phyloP scores from a whole-genome alignment of 768 basidiomycete genomes.

The Tulasnella calospora region DNA sequence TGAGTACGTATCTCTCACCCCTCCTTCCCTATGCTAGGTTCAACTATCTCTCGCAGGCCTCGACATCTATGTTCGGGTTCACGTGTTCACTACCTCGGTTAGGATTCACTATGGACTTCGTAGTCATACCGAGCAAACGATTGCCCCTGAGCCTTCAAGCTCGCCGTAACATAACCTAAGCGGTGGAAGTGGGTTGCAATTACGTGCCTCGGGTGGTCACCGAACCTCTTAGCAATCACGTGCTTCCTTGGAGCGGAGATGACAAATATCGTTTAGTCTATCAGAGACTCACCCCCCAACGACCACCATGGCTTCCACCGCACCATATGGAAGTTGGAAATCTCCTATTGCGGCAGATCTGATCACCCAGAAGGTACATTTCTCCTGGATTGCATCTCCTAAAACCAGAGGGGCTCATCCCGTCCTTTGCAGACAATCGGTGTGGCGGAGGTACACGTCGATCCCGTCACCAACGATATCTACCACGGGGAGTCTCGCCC shows the following conservation, averaged over 20 bases:
- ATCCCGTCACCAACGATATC: conserved; percentile 42
- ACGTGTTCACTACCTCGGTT: background rate
- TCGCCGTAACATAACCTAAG: background rate
- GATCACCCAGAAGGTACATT: conserved; percentile 45
- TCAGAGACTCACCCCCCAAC: background rate
- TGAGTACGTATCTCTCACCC: too few species aligned
- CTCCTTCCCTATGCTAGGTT: background rate
- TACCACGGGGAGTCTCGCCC: conserved; percentile 61
- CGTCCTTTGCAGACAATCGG: conserved; percentile 33
- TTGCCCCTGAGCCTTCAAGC: background rate
- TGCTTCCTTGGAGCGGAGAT: background rate
- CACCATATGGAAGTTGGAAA: conserved; percentile 60
- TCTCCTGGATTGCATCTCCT: conserved; percentile 1
- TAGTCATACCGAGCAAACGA: too few species aligned
- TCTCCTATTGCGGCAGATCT: conserved; percentile 53
- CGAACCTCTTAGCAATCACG: background rate
- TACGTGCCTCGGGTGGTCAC: background rate
- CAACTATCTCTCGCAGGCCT: too few species aligned
- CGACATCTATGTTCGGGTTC: too few species aligned
- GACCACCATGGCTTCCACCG: conserved; percentile 29
- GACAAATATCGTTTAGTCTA: background rate
- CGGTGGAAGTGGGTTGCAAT: background rate
- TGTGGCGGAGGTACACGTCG: conserved; percentile 49
- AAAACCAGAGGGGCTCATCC: background rate
- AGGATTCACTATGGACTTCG: background rate